Evolutionary conservation across 2,329 filamentous ascomycete species (phyloP).

Genomic region (Fonsecaea nubica): DNA sequence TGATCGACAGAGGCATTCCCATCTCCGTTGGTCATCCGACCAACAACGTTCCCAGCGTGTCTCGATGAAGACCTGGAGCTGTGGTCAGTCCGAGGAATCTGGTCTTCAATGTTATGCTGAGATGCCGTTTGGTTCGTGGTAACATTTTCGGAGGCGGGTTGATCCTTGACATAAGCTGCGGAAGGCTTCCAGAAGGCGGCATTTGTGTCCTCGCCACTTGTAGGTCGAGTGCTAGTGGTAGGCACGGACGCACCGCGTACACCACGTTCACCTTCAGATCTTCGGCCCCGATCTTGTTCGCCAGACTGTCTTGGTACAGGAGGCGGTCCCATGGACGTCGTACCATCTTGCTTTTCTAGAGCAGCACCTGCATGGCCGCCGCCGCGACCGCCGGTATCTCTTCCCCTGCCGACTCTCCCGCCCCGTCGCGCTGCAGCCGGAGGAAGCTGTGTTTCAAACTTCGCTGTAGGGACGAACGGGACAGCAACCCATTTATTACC

Average conservation of each 20-base stretch:
- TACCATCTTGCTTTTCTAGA: slow-evolving; percentile 45
- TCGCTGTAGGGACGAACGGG: slow-evolving; percentile 80
- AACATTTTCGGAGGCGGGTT: slow-evolving; percentile 10
- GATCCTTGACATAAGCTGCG: slow-evolving; percentile 36
- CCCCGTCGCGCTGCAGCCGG: slow-evolving; percentile 56
- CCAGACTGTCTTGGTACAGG: slow-evolving; percentile 36
- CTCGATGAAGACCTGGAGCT: slow-evolving; percentile 39
- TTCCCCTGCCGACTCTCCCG: slow-evolving; percentile 60
- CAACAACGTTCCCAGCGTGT: slow-evolving; percentile 27
- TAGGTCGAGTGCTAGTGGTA: slow-evolving; percentile 47
- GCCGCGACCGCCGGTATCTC: slow-evolving; percentile 57
- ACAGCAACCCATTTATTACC: slow-evolving; percentile 86
- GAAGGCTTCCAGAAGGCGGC: slow-evolving; percentile 45
- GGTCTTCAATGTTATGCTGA: slow-evolving; percentile 21
- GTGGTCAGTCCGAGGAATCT: slow-evolving; percentile 17
- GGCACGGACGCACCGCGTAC: slow-evolving; percentile 50
- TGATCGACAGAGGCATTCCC: slow-evolving; percentile 19
- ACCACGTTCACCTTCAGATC: slow-evolving; percentile 41
- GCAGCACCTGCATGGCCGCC: slow-evolving; percentile 47
- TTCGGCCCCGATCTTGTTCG: slow-evolving; percentile 40
- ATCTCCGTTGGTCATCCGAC: slow-evolving; percentile 23
- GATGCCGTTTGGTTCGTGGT: background rate
- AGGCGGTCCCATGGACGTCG: slow-evolving; percentile 39
- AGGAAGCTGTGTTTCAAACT: slow-evolving; percentile 80
- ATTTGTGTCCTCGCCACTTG: slow-evolving; percentile 45